Base-by-base conservation (phyloP, 2,329 filamentous ascomycete genomes). In the Neurospora sp. region DNA sequence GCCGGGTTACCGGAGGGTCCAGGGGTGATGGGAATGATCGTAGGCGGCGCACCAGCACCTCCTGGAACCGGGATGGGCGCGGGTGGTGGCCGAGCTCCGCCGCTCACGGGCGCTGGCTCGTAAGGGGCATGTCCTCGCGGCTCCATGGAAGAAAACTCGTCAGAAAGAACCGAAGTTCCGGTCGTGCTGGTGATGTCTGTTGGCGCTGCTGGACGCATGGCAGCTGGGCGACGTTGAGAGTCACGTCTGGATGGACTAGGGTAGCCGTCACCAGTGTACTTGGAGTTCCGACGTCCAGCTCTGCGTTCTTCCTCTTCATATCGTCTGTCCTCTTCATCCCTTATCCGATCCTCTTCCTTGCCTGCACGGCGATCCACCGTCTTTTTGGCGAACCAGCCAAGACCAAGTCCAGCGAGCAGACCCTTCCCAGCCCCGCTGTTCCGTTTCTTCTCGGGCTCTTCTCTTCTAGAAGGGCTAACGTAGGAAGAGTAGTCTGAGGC, bases 221-320 rank as follows among this genome's bases (percentile, higher is more conserved):
- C 74, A 23, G 73, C 69, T 33, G 76, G 75, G 40, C 77, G 71
- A 23, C 77, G 77, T 66, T 77, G 76, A 36, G 79, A 76, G 62
- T 79, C 77, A 43, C 79, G 80, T 66, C 84, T 80, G 0, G 82
- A 78, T 1, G 86, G 84, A 17, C 84, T 84, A 3, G 82, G 81
- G 71, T 85, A 83, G 36, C 89, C 89, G 77, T 93, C 91, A 37
- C 88, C 91, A 2, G 91, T 92, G 72, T 87, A 92, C 74, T 84
- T 84, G 28, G 88, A 87, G n/a, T 85, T 83, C 39, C 85, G 85
- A 41, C 86, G 87, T 5, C 91, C 86, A 28, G 88, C 86, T 68
- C 88, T 85, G 73, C 82, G 80, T 46, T 85, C 81, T 38, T 84
- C 83, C 67, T 84, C 85, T 71, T 85, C 85, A 68, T 81, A 80